Evolutionary conservation across 2,329 filamentous ascomycete genomes (phyloP).

Genomic region (Trichoderma cornu-damae): DNA sequence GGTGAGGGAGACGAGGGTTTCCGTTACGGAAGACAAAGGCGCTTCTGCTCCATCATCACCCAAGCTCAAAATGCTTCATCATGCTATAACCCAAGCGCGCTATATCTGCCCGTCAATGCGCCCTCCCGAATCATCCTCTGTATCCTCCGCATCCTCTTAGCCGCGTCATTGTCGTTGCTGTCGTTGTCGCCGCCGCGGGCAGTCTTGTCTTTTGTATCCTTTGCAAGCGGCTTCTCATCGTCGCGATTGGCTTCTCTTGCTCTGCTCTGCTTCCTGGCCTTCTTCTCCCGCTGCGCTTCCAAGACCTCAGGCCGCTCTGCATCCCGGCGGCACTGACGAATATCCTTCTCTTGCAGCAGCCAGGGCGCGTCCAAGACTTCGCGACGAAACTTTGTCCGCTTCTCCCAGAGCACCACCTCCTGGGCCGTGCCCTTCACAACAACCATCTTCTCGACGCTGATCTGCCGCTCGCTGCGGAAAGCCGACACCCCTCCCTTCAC

Average conservation of each 20-base stretch:
- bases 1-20: too few species aligned
- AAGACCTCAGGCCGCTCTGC: constrained; percentile 35
- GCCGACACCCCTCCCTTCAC: constrained; percentile 49
- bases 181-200: constrained; percentile 5
- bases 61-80: neutral
- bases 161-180: too few species aligned
- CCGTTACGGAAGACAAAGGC: too few species aligned
- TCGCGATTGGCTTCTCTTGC: neutral
- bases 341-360: constrained; percentile 46
- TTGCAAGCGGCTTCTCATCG: constrained; percentile 9
- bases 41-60: neutral
- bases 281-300: constrained; percentile 25
- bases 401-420: constrained; percentile 57
- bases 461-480: constrained; percentile 47
- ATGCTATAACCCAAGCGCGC: constrained; percentile 33
- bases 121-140: constrained; percentile 28
- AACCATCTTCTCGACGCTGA: constrained; percentile 49
- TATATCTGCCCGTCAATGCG: constrained; percentile 31
- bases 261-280: neutral
- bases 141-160: constrained; percentile 25
- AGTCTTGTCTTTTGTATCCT: neutral
- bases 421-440: constrained; percentile 47
- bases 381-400: constrained; percentile 44
- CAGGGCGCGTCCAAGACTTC: constrained; percentile 51
- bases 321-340: constrained; percentile 47